phyloP scores from a whole-genome alignment of 371 early-diverging fungal species.

The Lichtheimia corymbifera region DNA sequence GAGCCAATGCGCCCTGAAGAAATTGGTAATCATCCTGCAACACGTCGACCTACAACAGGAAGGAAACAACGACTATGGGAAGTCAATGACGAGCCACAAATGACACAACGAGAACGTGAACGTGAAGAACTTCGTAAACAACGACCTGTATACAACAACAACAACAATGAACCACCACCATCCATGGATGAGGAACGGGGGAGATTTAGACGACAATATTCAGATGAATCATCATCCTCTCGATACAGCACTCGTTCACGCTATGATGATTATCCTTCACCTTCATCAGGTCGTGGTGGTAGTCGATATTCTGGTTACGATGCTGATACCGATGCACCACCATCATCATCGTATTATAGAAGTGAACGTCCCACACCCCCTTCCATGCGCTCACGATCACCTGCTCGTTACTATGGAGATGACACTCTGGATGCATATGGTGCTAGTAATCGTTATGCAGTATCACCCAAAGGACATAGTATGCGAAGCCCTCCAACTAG shows the following conservation, averaged over 20 bases:
- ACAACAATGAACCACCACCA: background rate
- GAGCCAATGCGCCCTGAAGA: no score
- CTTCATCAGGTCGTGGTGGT: background rate
- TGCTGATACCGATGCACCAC: constrained; percentile 5
- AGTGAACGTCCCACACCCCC: constrained; percentile 6
- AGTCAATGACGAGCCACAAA: constrained; percentile 23
- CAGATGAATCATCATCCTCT: background rate
- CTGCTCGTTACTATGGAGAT: background rate
- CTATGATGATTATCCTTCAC: background rate
- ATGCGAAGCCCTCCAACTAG: no score
- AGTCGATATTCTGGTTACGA: constrained; percentile 5
- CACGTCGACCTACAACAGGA: constrained; percentile 8
- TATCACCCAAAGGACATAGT: constrained; percentile 4
- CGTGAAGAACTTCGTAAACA: constrained; percentile 36
- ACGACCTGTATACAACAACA: constrained; percentile 1
- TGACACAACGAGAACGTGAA: constrained; percentile 37
- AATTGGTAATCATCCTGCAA: background rate
- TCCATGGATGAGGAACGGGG: background rate
- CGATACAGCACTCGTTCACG: background rate
- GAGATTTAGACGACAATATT: background rate
- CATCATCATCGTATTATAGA: background rate
- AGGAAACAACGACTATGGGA: constrained; percentile 38
- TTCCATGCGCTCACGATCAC: constrained; percentile 4
- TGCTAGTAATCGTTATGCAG: constrained; percentile 1
- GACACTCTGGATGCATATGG: background rate